Base-by-base conservation (phyloP, 805 yeast genomes). In the Kurtzmaniella fragi region DNA sequence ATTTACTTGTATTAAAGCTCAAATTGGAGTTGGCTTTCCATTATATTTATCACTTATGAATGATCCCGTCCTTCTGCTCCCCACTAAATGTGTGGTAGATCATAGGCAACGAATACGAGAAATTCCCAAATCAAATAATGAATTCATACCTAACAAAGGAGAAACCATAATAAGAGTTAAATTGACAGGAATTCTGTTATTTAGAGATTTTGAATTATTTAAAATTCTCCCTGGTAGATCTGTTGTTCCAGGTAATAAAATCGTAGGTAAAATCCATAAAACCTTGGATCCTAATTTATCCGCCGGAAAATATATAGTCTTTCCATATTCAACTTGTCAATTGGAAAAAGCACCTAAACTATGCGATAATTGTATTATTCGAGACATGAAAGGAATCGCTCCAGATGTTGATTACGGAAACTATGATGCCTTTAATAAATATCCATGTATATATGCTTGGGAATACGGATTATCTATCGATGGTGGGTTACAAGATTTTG, bases 401-500 rank as follows among this genome's bases (percentile, higher is more conserved):
- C 38, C 37, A 13, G 11, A 25, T 14, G 37, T 25, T 4, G 33
- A n/a, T 14, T 17, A 17, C 13, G 32, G 12, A 5, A 13, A 14
- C 6, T 13, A 10, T 31, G 32, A 13, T 31, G n/a, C 16, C 11
- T 13, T 20, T 33, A 38, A 35, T 27, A 35, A 40, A 13, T 41
- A 40, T 38, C 54, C 56, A 3, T 67, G 73, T 39, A 17, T 45
- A 3, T 35, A 39, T 3, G 39, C 45, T 23, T 48, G 54, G 35
- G 54, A 52, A 5, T 62, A 60, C 45, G 73, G 73, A 2, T 40
- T 37, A 10, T 60, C 59, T 34, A 35, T 67, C 3, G 61, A 66
- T 35, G 73, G 73, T 7, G 72, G 72, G 3, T 45, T 67, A 14
- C 71, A 66, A 44, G 70, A 67, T 32, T 60, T 43, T 41, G 43